phyloP scores from a whole-genome alignment of 2,329 filamentous ascomycete species.

The Chalara sp. region DNA sequence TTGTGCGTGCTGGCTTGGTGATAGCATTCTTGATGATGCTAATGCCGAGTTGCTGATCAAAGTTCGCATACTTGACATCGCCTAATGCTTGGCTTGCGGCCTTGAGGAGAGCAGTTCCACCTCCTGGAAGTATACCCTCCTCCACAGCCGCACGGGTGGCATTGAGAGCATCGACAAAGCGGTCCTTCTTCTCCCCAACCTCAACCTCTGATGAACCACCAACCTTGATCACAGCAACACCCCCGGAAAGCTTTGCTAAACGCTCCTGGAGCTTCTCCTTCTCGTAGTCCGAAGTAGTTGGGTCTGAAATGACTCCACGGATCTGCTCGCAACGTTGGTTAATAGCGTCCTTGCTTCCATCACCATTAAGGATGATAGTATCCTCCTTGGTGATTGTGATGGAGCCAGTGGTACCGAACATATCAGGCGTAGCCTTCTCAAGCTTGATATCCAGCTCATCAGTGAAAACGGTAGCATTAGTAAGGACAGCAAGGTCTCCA shows the following conservation, averaged over 20 bases:
- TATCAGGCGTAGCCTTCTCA: constrained; percentile 91
- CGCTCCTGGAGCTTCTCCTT: constrained; percentile 99
- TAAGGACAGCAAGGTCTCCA: constrained; percentile 90
- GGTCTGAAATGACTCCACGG: constrained; percentile 90
- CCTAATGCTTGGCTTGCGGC: constrained; percentile 82
- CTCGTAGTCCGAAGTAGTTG: constrained; percentile 95
- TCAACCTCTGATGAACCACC: constrained; percentile 96
- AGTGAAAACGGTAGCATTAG: constrained; percentile 94
- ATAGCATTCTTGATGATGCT: constrained; percentile 98
- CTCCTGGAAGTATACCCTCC: constrained; percentile 97
- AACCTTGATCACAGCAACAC: constrained; percentile 99
- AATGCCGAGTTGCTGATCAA: constrained; percentile 98
- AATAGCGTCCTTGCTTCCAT: constrained; percentile 90
- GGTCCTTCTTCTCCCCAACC: constrained; percentile 99
- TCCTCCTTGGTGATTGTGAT: constrained; percentile 99
- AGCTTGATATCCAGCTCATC: constrained; percentile 99
- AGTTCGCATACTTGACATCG: constrained; percentile 84
- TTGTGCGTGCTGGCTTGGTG: constrained; percentile 86
- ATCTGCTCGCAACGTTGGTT: constrained; percentile 98
- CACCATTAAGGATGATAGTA: constrained; percentile 96
- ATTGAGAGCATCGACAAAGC: constrained; percentile 96
- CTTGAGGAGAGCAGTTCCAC: constrained; percentile 97
- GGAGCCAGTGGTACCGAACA: constrained; percentile 94
- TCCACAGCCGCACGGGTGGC: constrained; percentile 97
- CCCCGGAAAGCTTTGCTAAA: constrained; percentile 96